phyloP scores from a whole-genome alignment of 106 monocot species.

The Allium cepa region DNA sequence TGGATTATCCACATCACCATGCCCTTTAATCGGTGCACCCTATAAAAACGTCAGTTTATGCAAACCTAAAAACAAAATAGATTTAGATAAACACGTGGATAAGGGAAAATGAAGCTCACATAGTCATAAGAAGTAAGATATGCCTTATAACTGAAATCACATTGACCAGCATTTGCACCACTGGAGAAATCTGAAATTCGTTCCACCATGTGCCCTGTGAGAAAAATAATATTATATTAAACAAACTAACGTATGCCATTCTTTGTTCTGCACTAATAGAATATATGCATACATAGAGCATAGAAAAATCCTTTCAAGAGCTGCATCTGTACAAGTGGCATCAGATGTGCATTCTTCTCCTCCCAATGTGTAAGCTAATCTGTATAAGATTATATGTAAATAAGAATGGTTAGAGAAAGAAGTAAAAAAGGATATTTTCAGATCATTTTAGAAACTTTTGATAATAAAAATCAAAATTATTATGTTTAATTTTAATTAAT shows the following conservation, averaged over 20 bases:
- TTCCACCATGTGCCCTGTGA: slow-evolving; percentile 98
- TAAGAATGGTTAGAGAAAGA: slow-evolving; percentile 3
- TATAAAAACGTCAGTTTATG: slow-evolving; percentile 14
- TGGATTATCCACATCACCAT: slow-evolving; percentile 73
- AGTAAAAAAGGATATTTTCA: too few relatives aligned
- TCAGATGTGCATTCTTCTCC: slow-evolving; percentile 57
- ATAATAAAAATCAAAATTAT: too few relatives aligned
- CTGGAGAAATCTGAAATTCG: slow-evolving; percentile 85
- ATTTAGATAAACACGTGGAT: background rate
- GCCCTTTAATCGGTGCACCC: slow-evolving; percentile 96
- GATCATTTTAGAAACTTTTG: too few relatives aligned
- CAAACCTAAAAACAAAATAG: too few relatives aligned
- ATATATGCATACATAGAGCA: too few relatives aligned
- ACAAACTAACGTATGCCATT: background rate
- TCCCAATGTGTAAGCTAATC: slow-evolving; percentile 99
- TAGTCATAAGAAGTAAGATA: slow-evolving; percentile 99
- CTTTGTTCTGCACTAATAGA: background rate
- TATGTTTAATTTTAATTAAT: too few relatives aligned
- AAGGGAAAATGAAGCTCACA: slow-evolving; percentile 24
- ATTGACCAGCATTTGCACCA: slow-evolving; percentile 87
- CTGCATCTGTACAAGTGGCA: too few relatives aligned
- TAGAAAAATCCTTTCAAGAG: too few relatives aligned
- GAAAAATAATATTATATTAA: slow-evolving; percentile 5
- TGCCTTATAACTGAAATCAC: slow-evolving; percentile 74
- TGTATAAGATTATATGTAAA: slow-evolving; percentile 89